A percentile compares a stretch with the other conserved stretches of the same genome.
Evolutionary conservation across 1,284 basidiomycete genomes (phyloP).

Genomic region (Trichosporon coremiiforme): DNA sequence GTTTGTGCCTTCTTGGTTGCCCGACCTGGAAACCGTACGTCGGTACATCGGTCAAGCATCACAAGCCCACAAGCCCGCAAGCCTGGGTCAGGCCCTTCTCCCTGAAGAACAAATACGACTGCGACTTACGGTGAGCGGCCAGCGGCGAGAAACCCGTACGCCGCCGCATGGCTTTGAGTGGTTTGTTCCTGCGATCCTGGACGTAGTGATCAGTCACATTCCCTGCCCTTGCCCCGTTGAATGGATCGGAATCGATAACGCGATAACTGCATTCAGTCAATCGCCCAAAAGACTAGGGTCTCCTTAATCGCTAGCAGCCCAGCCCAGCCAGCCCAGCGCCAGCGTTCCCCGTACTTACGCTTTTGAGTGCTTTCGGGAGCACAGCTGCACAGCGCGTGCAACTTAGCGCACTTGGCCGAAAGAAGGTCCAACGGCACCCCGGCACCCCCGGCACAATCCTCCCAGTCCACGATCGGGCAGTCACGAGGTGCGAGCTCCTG

Average conservation of each 20-base stretch:
- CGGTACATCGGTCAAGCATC: not conserved
- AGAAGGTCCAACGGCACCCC: not conserved
- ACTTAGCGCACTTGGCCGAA: not conserved
- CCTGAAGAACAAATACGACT: not conserved
- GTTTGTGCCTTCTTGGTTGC: not conserved
- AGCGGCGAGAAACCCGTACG: not conserved
- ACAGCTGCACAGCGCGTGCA: not conserved
- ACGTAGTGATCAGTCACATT: no score
- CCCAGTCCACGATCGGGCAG: not conserved
- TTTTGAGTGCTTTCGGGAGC: constrained; percentile 2
- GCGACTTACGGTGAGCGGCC: not conserved
- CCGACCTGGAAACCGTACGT: not conserved
- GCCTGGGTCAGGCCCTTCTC: not conserved
- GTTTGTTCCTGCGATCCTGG: no score
- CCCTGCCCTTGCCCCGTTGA: not conserved
- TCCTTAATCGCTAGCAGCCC: constrained; percentile 5
- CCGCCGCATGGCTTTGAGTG: not conserved
- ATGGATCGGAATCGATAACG: not conserved
- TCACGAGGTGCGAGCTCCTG: not conserved
- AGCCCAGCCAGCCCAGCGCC: not conserved
- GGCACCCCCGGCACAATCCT: not conserved
- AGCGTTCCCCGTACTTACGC: not conserved
- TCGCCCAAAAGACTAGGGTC: constrained; percentile 6
- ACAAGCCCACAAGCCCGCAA: not conserved
- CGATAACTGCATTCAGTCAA: constrained; percentile 18